A percentile compares a stretch with the other conserved stretches of the same genome.
Conservation (phyloP, 2,329 filamentous ascomycete genomes). For the Aureobasidium sp. region DNA sequence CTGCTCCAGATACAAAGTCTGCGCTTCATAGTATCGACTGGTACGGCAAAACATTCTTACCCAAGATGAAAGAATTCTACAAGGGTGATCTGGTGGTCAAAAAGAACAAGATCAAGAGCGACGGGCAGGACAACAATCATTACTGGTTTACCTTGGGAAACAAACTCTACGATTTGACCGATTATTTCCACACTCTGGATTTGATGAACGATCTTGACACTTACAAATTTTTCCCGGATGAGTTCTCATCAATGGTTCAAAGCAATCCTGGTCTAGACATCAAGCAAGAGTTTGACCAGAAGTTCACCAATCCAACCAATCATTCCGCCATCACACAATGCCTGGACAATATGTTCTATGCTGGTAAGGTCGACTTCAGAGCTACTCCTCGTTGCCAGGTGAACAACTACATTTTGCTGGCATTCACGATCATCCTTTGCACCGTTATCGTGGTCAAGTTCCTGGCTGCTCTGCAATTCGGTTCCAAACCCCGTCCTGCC, state of each 20-base stretch:
- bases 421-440: constrained; percentile 79
- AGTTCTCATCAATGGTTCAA: constrained; percentile 61
- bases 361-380: constrained; percentile 80
- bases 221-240: constrained; percentile 66
- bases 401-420: constrained; percentile 85
- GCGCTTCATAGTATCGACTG: constrained; percentile 59
- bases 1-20: constrained; percentile 49
- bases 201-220: constrained; percentile 42
- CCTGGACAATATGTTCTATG: constrained; percentile 74
- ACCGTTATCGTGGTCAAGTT: constrained; percentile 81
- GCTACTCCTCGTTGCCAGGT: constrained; percentile 67
- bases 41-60: constrained; percentile 70
- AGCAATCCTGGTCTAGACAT: constrained; percentile 76
- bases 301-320: constrained; percentile 24
- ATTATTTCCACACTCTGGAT: constrained; percentile 77
- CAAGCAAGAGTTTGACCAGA: constrained; percentile 54
- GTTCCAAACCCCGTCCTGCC: constrained; percentile 78
- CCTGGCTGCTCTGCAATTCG: constrained; percentile 84
- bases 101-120: constrained; percentile 48
- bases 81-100: constrained; percentile 79
- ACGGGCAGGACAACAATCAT: constrained; percentile 61
- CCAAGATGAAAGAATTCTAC: constrained; percentile 76
- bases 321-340: constrained; percentile 62
- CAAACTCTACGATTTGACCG: constrained; percentile 78
- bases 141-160: constrained; percentile 74